Conservation (phyloP, 2,329 filamentous ascomycete species). For the Stagonosporopsis vannaccii region DNA sequence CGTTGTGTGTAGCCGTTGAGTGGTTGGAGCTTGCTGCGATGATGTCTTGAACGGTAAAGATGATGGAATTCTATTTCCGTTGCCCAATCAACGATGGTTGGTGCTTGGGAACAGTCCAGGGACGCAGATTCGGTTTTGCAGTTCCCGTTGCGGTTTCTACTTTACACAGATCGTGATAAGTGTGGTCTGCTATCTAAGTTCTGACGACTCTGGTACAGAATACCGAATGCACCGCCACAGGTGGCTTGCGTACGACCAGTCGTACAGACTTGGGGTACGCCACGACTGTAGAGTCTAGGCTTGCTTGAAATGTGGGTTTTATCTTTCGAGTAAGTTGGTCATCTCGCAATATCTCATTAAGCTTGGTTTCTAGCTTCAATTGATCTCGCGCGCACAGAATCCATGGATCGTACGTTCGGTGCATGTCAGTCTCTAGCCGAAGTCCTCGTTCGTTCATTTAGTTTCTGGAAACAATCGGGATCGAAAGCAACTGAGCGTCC, state of each 20-base stretch:
- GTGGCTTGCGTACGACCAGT: not conserved
- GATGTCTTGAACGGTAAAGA: slow-evolving; percentile 4
- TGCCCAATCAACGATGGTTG: not conserved
- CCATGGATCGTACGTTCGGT: too few species aligned
- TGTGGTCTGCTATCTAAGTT: not conserved
- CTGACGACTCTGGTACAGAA: not conserved
- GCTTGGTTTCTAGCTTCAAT: too few species aligned
- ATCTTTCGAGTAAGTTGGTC: too few species aligned
- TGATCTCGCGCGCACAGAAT: too few species aligned
- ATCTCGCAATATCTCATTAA: too few species aligned
- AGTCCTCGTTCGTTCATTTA: too few species aligned
- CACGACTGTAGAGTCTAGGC: too few species aligned
- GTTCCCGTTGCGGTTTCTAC: not conserved
- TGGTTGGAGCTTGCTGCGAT: slow-evolving; percentile 8
- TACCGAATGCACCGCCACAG: slow-evolving; percentile 8
- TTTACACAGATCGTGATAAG: not conserved
- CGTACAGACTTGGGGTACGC: not conserved
- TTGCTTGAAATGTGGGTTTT: too few species aligned
- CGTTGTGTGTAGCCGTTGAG: not conserved
- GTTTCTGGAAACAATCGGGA: too few species aligned
- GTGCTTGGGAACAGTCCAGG: not conserved
- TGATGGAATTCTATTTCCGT: slow-evolving; percentile 9
- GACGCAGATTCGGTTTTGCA: slow-evolving; percentile 4
- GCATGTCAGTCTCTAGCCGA: too few species aligned
- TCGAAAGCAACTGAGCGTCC: too few species aligned